Base-by-base conservation (phyloP, 1,139 yeast genomes). In the Hansenula anomala region DNA sequence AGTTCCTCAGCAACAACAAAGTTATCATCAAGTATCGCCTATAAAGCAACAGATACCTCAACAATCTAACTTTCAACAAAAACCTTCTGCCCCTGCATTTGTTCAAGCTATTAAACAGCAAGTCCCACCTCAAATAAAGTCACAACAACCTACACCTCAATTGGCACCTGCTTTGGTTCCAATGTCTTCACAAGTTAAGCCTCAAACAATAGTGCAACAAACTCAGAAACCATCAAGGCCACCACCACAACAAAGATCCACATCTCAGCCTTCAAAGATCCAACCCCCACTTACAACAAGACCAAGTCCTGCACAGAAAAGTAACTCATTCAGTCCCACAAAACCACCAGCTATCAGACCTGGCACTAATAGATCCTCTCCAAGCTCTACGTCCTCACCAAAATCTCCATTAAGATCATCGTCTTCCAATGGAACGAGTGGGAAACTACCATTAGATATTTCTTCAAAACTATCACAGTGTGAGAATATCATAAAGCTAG, bases 401-500 rank as follows among this genome's bases (percentile, higher is more conserved):
- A 11, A 3, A 15, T 29, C 31, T 14, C 26, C 28, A 28, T 29
- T 14, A 8, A 40, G 40, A 33, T 4, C 20, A 15, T 9, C 25
- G 16, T 16, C 11, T 17, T 8, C 9, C 16, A 12, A 37, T 13
- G 17, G 14, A 13, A 9, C 6, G 22, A 20, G 22, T 20, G 22
- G n/a, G n/a, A n/a, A n/a, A n/a, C n/a, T n/a, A n/a, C 32, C 36
- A 22, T 17, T 28, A 10, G 12, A n/a, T 2, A 29, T 30, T 24
- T 29, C 27, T 16, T 17, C 11, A 24, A 15, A 14, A 28, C 18
- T 39, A 13, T 13, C 27, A 8, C 13, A 12, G 2, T 23, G 54
- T 31, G 71, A 66, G 40, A 54, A 51, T 26, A 59, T 67, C 16
- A 51, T 68, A 31, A 68, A 68, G 41, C 44, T 67, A 33, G 73